Evolutionary conservation across 148 eudicot genomes (phyloP).

Genomic region (Gaultheria prostrata): DNA sequence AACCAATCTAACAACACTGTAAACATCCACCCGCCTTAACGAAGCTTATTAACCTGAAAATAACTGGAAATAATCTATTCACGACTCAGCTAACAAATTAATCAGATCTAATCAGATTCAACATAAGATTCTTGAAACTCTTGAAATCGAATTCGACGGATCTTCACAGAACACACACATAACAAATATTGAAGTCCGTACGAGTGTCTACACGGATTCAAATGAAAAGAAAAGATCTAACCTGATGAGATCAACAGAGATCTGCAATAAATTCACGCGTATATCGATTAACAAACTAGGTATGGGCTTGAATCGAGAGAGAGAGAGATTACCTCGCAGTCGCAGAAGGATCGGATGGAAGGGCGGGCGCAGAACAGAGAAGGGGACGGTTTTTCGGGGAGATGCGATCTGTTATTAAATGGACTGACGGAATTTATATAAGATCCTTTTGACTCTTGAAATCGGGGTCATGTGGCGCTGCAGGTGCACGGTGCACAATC

Average conservation of each 20-base stretch:
- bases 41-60: not conserved
- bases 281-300: not conserved
- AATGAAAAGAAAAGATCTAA: not conserved
- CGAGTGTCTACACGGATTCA: not conserved
- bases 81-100: not conserved
- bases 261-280: not conserved
- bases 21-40: not conserved
- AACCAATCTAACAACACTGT: not conserved
- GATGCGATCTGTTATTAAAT: not conserved
- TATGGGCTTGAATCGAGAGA: not conserved
- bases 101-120: slow-evolving; percentile 9
- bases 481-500: too few species aligned
- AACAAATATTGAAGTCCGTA: not conserved
- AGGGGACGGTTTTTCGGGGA: not conserved
- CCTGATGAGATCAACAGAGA: slow-evolving; percentile 4
- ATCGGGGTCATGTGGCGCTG: too few species aligned
- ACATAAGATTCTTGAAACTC: not conserved
- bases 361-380: not conserved
- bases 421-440: not conserved
- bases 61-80: not conserved
- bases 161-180: not conserved
- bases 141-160: not conserved
- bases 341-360: slow-evolving; percentile 2
- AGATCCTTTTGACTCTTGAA: not conserved
- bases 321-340: not conserved